Evolutionary conservation across 192 early-diverging fungal species (phyloP), one percentile per base, ranked within the genome.

Genomic region (Linderina pennispora): DNA sequence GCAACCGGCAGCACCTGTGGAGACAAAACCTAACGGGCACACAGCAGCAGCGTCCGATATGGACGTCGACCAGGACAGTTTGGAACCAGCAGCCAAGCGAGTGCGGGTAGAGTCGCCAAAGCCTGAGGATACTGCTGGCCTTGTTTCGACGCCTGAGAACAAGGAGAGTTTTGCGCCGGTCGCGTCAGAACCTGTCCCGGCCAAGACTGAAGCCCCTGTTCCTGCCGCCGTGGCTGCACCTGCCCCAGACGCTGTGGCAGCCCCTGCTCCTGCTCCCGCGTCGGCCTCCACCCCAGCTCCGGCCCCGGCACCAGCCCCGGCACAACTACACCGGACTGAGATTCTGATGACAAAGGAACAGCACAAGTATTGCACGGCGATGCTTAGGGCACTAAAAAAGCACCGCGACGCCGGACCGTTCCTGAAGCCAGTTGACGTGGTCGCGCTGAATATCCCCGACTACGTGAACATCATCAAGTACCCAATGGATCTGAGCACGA

Each of bases 371-470:
- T 86, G 85, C 62, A 65, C 55, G 9, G 80, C 84, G 13, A 82
- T 91, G 49, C 60, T 94, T 20, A 79, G 79, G 23, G 73, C 78
- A 6, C 61, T 92, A 25, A 89, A 89, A 45, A 77, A 81, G 36
- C 83, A 90, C 45, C 84, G 88, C 49, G 88, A 91, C 39, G 87
- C 89, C 4, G 77, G 73, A 8, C 82, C 87, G n/a, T 99, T 99
- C 58, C 73, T 91, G 20, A 58, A 82, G 36, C 89, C 88, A 0
- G 89, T 91, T 18, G 89, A 91, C 50, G 69, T 75, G 33, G 78
- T 88, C 19, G 76, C 75, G 35, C 76, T 89, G 18, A 86, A 83
- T 22, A 86, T 91, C 17, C 88, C 87, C 0, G 86, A 91, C 59
- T 91, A 91, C 46, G 74, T 67, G 7, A 68, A 66, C 8, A 77